Conservation (phyloP, 805 yeast species). For the Candida ponderosae region DNA sequence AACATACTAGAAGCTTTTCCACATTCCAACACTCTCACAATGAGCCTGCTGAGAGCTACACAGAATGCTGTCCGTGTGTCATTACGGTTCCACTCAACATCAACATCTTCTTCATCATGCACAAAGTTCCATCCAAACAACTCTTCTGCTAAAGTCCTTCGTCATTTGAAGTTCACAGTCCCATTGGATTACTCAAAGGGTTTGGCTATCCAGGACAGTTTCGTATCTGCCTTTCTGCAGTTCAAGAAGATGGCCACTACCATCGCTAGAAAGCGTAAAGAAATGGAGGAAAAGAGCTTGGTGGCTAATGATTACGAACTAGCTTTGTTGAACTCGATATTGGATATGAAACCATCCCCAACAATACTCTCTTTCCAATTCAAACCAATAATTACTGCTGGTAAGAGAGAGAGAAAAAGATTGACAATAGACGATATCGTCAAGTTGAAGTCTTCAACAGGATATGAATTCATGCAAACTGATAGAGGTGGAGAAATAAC, state of each 20-base stretch:
- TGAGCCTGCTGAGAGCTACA: too few species aligned
- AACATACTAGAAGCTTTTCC: too few species aligned
- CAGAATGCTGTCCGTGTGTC: too few species aligned
- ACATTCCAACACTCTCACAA: too few species aligned
- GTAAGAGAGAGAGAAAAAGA: conserved; percentile 65
- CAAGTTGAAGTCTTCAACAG: conserved; percentile 22
- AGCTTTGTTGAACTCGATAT: conserved; percentile 32
- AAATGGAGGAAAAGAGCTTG: conserved; percentile 30
- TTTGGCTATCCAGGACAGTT: conserved; percentile 43
- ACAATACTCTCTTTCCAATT: conserved; percentile 77
- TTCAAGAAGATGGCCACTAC: conserved; percentile 45
- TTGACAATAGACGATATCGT: conserved; percentile 24
- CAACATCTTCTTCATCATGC: conserved; percentile 5
- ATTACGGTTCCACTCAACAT: too few species aligned
- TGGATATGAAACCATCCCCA: conserved; percentile 51
- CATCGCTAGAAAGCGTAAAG: conserved; percentile 31
- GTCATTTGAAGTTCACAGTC: conserved; percentile 36
- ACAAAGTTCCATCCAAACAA: conserved; percentile 24
- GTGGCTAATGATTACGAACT: conserved; percentile 40
- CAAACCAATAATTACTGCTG: conserved; percentile 84
- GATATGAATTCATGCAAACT: conserved; percentile 67
- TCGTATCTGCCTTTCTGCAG: conserved; percentile 50
- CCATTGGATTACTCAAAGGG: conserved; percentile 39
- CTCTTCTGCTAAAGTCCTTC: conserved; percentile 25
- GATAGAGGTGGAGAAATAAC: conserved; percentile 95